Base-by-base conservation (phyloP, 148 eudicot species). In the Oxyria digyna region DNA sequence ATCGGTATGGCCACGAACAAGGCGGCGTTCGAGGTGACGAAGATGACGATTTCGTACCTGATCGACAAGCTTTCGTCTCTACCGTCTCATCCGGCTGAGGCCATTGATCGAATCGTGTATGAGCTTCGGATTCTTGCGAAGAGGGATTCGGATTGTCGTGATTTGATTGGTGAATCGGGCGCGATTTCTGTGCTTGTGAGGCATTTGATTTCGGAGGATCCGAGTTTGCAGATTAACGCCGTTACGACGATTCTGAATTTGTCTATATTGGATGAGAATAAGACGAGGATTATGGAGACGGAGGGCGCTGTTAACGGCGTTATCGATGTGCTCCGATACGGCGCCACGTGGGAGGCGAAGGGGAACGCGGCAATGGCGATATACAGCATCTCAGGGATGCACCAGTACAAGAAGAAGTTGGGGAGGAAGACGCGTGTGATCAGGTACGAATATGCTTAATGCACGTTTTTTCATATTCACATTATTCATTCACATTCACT, bases 331-430 rank as follows among this genome's bases (percentile, higher is more conserved):
- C 68, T 93, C 13, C 83, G 87, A 10, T 80, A 86, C 1, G 98
- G 96, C 35, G 86, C 85, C 24, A 83, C 91, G 10, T 89, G 95
- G 96, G 98, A 93, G 76, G 96, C 98, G 12, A 93, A 89, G 74
- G 96, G 87, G 1, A 93, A 93, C 67, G 98, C 98, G 8, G 98
- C 98, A 0, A 96, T 96, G 0, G 82, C 98, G 4, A 62, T 93
- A 10, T 89, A 86, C 73, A 93, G 96, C 74, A 63, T 93, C 42
- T 79, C 88, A 0, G 87, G 83, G 1, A 80, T 89, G 38, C 84
- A 82, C 35, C 78, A 81, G 0, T 82, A 84, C 62, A 55, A 86
- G 42, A 87, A 81, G 70, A 81, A 70, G 72, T 75, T 93, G 0
- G 98, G 91, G 14, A 80, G 74, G 42, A 93, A 85, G 79, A 75